Conservation (phyloP, 805 yeast species). For the Schwanniomyces pseudopolymorphus region DNA sequence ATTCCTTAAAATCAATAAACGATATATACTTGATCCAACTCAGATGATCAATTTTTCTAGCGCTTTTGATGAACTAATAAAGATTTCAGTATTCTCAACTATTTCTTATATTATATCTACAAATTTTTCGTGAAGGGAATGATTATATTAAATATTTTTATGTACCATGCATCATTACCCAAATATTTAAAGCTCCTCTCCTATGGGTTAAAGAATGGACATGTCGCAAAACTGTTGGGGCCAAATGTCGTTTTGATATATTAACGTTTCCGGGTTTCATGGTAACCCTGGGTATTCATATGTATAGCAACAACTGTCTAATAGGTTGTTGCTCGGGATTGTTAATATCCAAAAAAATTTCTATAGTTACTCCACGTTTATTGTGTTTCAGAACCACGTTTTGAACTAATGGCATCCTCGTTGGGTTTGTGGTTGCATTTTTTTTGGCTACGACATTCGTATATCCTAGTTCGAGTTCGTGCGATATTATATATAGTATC, state of each 20-base stretch:
- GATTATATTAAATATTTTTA: not conserved
- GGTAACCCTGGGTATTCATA: not conserved
- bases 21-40: not conserved
- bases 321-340: too few relatives aligned
- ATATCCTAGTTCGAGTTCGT: too few relatives aligned
- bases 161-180: not conserved
- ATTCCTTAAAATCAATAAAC: not conserved
- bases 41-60: not conserved
- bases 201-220: not conserved
- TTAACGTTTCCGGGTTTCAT: not conserved
- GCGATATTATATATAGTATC: too few relatives aligned
- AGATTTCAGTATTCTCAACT: not conserved
- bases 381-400: not conserved
- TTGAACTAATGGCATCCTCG: not conserved
- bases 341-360: too few relatives aligned
- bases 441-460: not conserved
- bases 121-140: not conserved
- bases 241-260: not conserved
- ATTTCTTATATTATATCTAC: not conserved
- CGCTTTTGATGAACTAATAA: not conserved
- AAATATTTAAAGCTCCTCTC: not conserved
- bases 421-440: not conserved
- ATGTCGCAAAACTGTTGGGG: constrained; percentile 2
- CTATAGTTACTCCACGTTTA: not conserved
- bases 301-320: too few relatives aligned